Evolutionary conservation across 2,329 filamentous ascomycete genomes (phyloP).

Genomic region (Apiospora saccharicola): DNA sequence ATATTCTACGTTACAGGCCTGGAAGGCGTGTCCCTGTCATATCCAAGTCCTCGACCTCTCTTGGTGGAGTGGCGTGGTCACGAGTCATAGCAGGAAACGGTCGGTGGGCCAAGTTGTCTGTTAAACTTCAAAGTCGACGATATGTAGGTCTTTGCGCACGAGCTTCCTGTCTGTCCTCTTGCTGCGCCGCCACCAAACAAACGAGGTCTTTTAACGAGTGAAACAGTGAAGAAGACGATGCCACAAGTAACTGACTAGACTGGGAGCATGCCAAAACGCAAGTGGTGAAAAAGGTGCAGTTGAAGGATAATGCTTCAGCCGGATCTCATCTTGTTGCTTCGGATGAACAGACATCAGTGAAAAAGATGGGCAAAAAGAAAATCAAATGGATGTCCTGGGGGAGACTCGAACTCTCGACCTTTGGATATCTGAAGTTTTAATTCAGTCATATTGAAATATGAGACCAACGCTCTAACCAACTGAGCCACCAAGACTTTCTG

Average conservation of each 20-base stretch:
- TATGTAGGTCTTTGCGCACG: neutral
- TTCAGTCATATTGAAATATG: constrained; percentile 37
- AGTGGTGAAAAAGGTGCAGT: no score
- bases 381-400: constrained; percentile 16
- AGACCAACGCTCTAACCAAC: constrained; percentile 54
- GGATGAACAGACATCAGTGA: neutral
- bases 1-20: neutral
- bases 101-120: neutral
- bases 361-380: neutral
- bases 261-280: neutral
- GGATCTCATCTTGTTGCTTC: neutral
- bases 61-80: neutral
- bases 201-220: neutral
- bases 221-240: neutral
- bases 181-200: neutral
- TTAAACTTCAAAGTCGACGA: neutral
- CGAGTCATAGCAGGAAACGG: neutral
- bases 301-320: neutral
- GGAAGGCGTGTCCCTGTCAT: neutral
- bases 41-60: neutral
- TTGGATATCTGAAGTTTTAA: constrained; percentile 23
- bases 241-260: neutral
- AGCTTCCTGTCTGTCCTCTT: neutral
- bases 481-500: constrained; percentile 48
- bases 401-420: constrained; percentile 25